Evolutionary conservation across 768 basidiomycete species (phyloP).

Genomic region (Agaricus sinodeliciosus): DNA sequence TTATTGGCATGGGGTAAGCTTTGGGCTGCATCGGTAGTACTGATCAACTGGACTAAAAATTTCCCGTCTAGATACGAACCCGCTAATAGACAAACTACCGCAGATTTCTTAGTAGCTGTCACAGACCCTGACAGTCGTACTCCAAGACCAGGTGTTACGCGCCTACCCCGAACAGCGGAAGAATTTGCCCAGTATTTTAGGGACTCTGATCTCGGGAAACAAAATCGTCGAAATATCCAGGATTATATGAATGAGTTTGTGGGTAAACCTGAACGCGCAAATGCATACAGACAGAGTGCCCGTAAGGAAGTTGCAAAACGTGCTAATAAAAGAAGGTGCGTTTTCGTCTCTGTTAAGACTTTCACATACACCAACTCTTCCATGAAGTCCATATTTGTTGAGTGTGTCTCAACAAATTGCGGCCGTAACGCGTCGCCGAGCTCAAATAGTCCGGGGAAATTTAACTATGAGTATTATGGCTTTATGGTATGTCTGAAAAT

Average conservation of each 20-base stretch:
- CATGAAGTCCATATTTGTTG: conserved; percentile 35
- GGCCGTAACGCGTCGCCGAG: conserved; percentile 36
- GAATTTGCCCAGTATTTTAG: conserved; percentile 51
- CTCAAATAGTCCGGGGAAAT: conserved; percentile 38
- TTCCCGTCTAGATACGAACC: conserved; percentile 38
- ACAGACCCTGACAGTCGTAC: conserved; percentile 58
- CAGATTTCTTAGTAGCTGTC: conserved; percentile 57
- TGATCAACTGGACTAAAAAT: not conserved
- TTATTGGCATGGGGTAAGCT: conserved; percentile 48
- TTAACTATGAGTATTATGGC: conserved; percentile 30
- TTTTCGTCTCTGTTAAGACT: conserved; percentile 3
- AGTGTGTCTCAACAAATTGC: conserved; percentile 40
- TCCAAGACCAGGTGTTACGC: conserved; percentile 32
- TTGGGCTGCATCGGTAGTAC: not conserved
- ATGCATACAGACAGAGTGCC: conserved; percentile 41
- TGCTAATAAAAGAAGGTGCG: conserved; percentile 28
- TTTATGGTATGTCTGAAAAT: conserved; percentile 18
- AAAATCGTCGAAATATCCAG: conserved; percentile 40
- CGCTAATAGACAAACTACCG: conserved; percentile 57
- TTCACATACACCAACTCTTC: not conserved
- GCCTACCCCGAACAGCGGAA: conserved; percentile 44
- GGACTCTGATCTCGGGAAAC: conserved; percentile 29
- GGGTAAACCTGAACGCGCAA: conserved; percentile 34
- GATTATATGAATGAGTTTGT: conserved; percentile 38
- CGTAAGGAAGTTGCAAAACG: conserved; percentile 43